These are phyloP conservation scores for Calocybe indica DNA, from an alignment of 768 basidiomycete genomes.

Conservation along the genomic window DNA sequence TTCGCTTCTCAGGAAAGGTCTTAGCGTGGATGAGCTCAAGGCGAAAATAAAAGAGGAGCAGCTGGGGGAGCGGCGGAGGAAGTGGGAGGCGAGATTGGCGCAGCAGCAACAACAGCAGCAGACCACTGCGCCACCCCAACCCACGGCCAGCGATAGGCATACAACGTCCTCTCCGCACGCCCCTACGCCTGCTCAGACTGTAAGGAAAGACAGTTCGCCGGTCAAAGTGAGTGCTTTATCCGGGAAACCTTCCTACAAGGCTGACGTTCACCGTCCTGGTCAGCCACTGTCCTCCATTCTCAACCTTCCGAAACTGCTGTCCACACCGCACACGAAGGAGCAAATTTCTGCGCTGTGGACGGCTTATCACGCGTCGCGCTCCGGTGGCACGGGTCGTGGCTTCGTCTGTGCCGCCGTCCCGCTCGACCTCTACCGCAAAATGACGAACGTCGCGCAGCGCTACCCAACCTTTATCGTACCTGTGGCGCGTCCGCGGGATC, in stretches of 20 bases:
- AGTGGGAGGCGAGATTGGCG: slow-evolving; percentile 10
- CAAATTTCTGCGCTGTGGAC: slow-evolving; percentile 86
- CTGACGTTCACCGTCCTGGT: slow-evolving; percentile 3
- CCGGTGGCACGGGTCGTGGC: slow-evolving; percentile 75
- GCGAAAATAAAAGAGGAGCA: slow-evolving; percentile 25
- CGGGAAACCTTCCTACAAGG: neutral
- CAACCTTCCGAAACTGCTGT: slow-evolving; percentile 65
- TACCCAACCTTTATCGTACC: slow-evolving; percentile 85
- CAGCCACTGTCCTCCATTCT: slow-evolving; percentile 81
- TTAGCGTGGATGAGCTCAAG: slow-evolving; percentile 33
- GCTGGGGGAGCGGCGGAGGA: slow-evolving; percentile 17
- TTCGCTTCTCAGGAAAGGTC: slow-evolving; percentile 30
- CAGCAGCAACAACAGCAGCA: slow-evolving; percentile 4
- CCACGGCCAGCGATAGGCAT: slow-evolving; percentile 3
- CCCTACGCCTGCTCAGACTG: slow-evolving; percentile 4
- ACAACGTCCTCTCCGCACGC: slow-evolving; percentile 7
- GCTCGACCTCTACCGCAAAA: slow-evolving; percentile 60
- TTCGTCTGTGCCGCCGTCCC: slow-evolving; percentile 84
- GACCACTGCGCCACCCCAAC: slow-evolving; percentile 6
- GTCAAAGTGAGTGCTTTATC: slow-evolving; percentile 42
- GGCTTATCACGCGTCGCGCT: slow-evolving; percentile 79
- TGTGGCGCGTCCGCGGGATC: slow-evolving; percentile 46
- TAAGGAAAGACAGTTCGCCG: slow-evolving; percentile 62
- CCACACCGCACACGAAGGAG: slow-evolving; percentile 60
- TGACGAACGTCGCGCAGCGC: slow-evolving; percentile 54